Base-by-base conservation (phyloP, 2,329 filamentous ascomycete genomes). In the Xylariaceae sp. region DNA sequence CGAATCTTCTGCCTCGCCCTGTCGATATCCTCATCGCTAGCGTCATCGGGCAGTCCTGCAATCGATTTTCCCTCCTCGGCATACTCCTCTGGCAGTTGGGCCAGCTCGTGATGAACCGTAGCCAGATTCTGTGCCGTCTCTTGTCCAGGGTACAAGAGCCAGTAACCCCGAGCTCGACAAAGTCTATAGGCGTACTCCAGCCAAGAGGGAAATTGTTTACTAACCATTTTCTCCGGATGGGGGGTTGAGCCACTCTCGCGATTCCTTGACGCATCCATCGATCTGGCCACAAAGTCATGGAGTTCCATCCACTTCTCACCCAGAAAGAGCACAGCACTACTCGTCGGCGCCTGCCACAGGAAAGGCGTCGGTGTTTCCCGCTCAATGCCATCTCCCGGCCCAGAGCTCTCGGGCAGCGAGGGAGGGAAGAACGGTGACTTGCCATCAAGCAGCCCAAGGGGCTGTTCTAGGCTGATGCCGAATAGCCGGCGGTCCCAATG, bases 291-390 rank as follows among this genome's bases (percentile, higher is more conserved):
- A 47, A 93, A 92, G 9, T 77, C 73, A 53, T 95, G 88, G 8
- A 94, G 70, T 46, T 94, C 85, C 10, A 75, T 64, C 92, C 92
- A 98, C 51, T 82, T 88, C 30, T 87, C 76, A 27, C 89, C 88
- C 36, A 92, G 78, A 53, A 90, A 81, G 8, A 98, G 67, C 9
- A 80, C 75, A 1, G 90, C 89, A 43, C 92, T 83, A 51, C 81
- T 85, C 44, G 79, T 83, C 5, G 90, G 89, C 2, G 80, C 77
- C 58, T 94, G 83, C 80, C 88, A 94, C 7, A 94, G 64, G 50
- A 94, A 93, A 0, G 83, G 68, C 0, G 73, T 70, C 5, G 60
- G 31, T 5, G 56, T 49, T 18, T 58, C 47, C 8, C 49, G 43
- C 14, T 45, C 41, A 4, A 43, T 19, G 29, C 56, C 54, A 17